These are phyloP conservation scores for Aureobasidium lini DNA, from an alignment of 2,329 filamentous ascomycete species.

Conservation along the genomic window DNA sequence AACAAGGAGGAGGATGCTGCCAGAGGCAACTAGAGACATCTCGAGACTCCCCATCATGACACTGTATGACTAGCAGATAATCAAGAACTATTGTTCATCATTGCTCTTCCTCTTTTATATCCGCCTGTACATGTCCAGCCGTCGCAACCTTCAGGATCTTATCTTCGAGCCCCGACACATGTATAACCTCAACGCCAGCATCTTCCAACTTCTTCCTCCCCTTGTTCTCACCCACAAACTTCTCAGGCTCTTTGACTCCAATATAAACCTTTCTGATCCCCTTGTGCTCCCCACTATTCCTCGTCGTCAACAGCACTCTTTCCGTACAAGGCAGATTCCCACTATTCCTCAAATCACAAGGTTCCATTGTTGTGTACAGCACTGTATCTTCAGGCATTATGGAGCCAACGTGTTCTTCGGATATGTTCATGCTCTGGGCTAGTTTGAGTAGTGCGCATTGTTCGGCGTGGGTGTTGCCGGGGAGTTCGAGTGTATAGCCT, in stretches of 20 bases:
- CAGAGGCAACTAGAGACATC: constrained; percentile 32
- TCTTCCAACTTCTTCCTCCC: constrained; percentile 63
- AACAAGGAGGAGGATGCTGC: constrained; percentile 45
- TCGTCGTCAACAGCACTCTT: constrained; percentile 55
- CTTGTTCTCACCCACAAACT: constrained; percentile 76
- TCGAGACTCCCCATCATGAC: neutral
- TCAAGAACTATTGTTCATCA: neutral
- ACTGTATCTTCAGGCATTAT: constrained; percentile 48
- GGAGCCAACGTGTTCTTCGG: constrained; percentile 49
- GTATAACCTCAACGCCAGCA: constrained; percentile 65
- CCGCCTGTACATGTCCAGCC: constrained; percentile 56
- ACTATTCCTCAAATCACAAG: constrained; percentile 65
- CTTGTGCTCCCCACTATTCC: constrained; percentile 34
- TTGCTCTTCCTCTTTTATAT: neutral
- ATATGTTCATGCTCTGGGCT: constrained; percentile 27
- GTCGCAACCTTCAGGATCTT: constrained; percentile 78
- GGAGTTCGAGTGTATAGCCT: constrained; percentile 84
- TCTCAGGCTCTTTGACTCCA: constrained; percentile 82
- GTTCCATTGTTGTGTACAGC: constrained; percentile 91
- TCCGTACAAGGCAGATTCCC: constrained; percentile 73
- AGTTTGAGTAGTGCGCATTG: constrained; percentile 83
- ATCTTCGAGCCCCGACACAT: constrained; percentile 66
- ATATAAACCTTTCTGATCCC: constrained; percentile 74
- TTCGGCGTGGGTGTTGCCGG: constrained; percentile 93
- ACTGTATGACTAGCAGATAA: constrained; percentile 3